Evolutionary conservation across 2,329 filamentous ascomycete species (phyloP), one percentile per base, ranked within the genome.

Genomic region (Orbilia quercus): DNA sequence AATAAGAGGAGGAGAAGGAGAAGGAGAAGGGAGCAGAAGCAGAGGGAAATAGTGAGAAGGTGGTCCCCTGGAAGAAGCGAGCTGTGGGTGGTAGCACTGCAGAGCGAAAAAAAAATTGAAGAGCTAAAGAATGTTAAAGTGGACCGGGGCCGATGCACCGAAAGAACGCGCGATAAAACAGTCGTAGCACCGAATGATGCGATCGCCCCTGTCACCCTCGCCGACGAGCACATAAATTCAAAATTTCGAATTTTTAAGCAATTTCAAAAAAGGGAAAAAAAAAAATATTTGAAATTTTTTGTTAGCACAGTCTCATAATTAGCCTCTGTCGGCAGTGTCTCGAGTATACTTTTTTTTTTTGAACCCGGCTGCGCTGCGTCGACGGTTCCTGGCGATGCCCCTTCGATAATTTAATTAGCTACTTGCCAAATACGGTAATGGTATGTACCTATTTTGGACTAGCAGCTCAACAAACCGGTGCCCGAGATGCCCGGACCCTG

Each of bases 401-500:
- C n/a, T n/a, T 31, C 28, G 28, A 31, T 31, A 31, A 31, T 31
- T n/a, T 31, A 31, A 31, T 31, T 9, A 9, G 28, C 9, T 5
- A 5, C 48, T 65, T 53, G 9, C 58, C 63, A 22, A 16, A 44
- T 28, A 7, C 1, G 44, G 63, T 11, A 54, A 18, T 54, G 18
- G 5, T 9, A 18, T 14, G 47, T 73, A 7, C 67, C 48, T 7
- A 7, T 66, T 20, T 6, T 14, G 48, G 60, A 16, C 40, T 73
- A 62, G 69, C 16, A 14, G n/a, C 16, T 18, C 6, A 20, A 18
- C 16, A 14, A 2, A 55, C 60, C 69, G 69, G 69, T 73, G 60
- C 25, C 64, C 69, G 69, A 66, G 60, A 50, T 47, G 59, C 50
- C 69, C 60, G 69, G 50, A 66, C 59, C 59, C 69, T 55, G 69